Evolutionary conservation across 306 rosid genomes (phyloP).

Genomic region (Medicago lupulina): DNA sequence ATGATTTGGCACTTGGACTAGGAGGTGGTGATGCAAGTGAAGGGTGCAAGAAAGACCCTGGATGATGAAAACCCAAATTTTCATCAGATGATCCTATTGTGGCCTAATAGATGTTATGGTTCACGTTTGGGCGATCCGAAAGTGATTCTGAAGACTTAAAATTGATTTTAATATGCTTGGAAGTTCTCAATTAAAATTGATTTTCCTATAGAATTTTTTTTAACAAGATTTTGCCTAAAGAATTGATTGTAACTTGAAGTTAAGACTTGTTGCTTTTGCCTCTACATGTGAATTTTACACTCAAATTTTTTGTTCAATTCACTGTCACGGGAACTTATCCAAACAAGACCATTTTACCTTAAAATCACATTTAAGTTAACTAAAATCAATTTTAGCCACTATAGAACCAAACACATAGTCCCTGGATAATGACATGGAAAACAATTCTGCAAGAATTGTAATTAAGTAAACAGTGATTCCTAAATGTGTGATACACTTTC

Average conservation of each 20-base stretch:
- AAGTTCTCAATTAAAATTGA: neutral
- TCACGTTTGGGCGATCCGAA: neutral
- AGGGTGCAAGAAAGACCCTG: slow-evolving; percentile 62
- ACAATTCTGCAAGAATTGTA: slow-evolving; percentile 1
- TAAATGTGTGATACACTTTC: neutral
- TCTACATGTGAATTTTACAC: neutral
- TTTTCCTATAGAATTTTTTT: neutral
- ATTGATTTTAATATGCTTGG: neutral
- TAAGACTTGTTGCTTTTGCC: neutral
- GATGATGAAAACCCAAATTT: slow-evolving; percentile 41
- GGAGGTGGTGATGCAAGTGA: slow-evolving; percentile 53
- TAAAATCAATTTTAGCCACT: neutral
- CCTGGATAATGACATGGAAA: slow-evolving; percentile 16
- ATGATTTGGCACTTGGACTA: slow-evolving; percentile 48
- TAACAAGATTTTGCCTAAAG: too few relatives aligned
- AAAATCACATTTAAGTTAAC: neutral
- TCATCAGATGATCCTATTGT: slow-evolving; percentile 21
- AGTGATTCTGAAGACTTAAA: neutral
- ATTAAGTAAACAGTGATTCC: neutral
- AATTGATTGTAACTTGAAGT: neutral
- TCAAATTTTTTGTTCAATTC: neutral
- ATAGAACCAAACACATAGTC: neutral
- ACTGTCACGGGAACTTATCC: neutral
- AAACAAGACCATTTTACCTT: neutral
- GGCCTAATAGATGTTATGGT: neutral